Evolutionary conservation across 2,329 filamentous ascomycete species (phyloP), one percentile per base, ranked within the genome.

Genomic region (Phoma sp.): DNA sequence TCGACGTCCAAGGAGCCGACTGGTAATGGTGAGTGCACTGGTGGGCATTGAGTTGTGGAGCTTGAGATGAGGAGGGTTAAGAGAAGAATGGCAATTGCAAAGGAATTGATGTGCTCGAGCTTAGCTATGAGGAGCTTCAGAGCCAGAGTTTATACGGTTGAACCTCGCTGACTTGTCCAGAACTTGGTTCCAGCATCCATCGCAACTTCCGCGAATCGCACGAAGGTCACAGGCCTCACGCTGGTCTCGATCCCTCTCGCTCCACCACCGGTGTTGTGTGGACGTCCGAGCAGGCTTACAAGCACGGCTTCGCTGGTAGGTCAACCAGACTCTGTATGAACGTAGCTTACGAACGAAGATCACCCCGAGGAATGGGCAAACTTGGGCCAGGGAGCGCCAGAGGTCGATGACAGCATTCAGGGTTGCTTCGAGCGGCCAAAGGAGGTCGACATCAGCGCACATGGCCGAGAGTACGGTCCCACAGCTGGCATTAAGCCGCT

Each of bases 221-320:
- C 77, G 91, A 95, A 76, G 93, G 93, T 54, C 92, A 96, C 79
- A 87, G 91, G 73, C 89, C 91, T 40, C 93, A 97, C 75, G 92
- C 93, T 56, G 93, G 93, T 66, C 88, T 97, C 62, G 93, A 97
- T 71, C 89, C 92, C 48, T 90, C 87, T 57, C 87, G 92, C 75
- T 90, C 92, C 37, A 96, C 91, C 14, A 98, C 93, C 12, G 93
- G 93, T 76, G 93, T 97, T 4, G 90, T 97, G 60, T 97, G 93
- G 93, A 92, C 89, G 62, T 92, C 88, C 3, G 90, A 95, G 78
- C 88, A 91, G 65, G 93, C 93, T 48, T 85, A 87, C 73, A 92
- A 97, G 77, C 90, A 93, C 78, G 93, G 93, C 66, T 97, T 89
- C 79, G 80, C 86, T 43, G 46, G 43, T 47, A 23, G 17, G 43